Percentiles rank a stretch among this genome's conserved stretches.
Conservation (phyloP, 1,284 basidiomycete genomes). For the Marasmius sp. region DNA sequence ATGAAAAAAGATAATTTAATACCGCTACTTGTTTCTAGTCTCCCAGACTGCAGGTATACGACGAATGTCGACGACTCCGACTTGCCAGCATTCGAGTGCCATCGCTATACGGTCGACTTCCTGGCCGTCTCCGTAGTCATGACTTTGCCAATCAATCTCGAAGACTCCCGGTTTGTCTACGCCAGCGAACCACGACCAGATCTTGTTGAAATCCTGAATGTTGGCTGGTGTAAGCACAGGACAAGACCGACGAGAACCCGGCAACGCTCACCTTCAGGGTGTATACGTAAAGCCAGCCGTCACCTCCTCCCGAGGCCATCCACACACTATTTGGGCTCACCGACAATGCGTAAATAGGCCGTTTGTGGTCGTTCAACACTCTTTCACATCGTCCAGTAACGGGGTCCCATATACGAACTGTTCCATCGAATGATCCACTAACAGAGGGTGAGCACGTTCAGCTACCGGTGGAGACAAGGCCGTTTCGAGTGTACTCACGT, state of each 20-base stretch:
- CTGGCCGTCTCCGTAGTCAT: constrained; percentile 28
- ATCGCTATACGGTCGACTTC: constrained; percentile 56
- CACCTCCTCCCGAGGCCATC: constrained; percentile 59
- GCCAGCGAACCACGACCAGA: constrained; percentile 60
- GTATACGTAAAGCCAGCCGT: constrained; percentile 62
- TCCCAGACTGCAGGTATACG: constrained; percentile 35
- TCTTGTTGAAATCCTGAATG: constrained; percentile 40
- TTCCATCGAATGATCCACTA: constrained; percentile 66
- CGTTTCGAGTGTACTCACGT: constrained; percentile 52
- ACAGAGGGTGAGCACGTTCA: not conserved
- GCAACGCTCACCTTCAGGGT: constrained; percentile 41
- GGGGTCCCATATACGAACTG: constrained; percentile 77
- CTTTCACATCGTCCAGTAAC: constrained; percentile 70
- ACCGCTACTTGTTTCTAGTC: not conserved
- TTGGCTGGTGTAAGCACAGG: not conserved
- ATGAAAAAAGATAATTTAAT: no score
- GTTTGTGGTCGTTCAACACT: constrained; percentile 64
- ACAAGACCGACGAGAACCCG: not conserved
- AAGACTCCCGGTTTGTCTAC: constrained; percentile 55
- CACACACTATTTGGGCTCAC: constrained; percentile 68
- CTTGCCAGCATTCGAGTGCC: constrained; percentile 52
- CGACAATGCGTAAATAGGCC: constrained; percentile 64
- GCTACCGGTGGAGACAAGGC: not conserved
- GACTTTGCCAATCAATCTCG: constrained; percentile 61
- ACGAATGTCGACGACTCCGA: constrained; percentile 54